Conservation (phyloP, 306 rosid genomes). For the Quercus aquifolioides region DNA sequence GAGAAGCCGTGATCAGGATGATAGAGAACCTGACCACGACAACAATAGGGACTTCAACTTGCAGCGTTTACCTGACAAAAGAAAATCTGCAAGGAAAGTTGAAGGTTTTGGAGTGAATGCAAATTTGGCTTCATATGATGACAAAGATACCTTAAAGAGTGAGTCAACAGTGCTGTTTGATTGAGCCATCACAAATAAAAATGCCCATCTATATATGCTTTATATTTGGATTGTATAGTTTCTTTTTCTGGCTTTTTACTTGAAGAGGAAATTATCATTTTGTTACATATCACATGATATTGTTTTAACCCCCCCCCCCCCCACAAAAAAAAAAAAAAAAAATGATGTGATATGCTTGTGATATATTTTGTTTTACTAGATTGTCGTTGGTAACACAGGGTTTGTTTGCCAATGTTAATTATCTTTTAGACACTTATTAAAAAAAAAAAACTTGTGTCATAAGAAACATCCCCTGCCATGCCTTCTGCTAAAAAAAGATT, state of each 20-base stretch:
- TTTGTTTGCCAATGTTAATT: not conserved
- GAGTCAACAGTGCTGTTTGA: constrained; percentile 30
- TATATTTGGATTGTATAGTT: constrained; percentile 9
- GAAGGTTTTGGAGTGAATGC: constrained; percentile 62
- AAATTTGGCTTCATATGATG: constrained; percentile 62
- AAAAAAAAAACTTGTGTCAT: not conserved
- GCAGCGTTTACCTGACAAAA: constrained; percentile 63
- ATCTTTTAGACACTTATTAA: not conserved
- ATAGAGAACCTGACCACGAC: constrained; percentile 71
- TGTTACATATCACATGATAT: constrained; percentile 13
- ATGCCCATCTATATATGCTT: not conserved
- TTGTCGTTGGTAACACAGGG: not conserved
- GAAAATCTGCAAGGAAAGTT: constrained; percentile 62
- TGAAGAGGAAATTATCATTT: not conserved
- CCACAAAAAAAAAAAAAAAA: too few relatives aligned
- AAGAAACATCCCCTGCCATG: not conserved
- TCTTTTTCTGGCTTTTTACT: not conserved
- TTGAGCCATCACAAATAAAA: constrained; percentile 6
- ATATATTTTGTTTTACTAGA: not conserved
- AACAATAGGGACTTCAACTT: constrained; percentile 49
- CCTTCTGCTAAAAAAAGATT: not conserved
- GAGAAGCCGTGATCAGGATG: constrained; percentile 70
- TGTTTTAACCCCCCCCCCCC: not conserved
- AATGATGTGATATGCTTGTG: not conserved
- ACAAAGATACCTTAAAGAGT: constrained; percentile 67